These are phyloP conservation scores for Teratosphaeria pseudoeucalypti DNA, from an alignment of 2,329 filamentous ascomycete genomes.

Conservation along the genomic window DNA sequence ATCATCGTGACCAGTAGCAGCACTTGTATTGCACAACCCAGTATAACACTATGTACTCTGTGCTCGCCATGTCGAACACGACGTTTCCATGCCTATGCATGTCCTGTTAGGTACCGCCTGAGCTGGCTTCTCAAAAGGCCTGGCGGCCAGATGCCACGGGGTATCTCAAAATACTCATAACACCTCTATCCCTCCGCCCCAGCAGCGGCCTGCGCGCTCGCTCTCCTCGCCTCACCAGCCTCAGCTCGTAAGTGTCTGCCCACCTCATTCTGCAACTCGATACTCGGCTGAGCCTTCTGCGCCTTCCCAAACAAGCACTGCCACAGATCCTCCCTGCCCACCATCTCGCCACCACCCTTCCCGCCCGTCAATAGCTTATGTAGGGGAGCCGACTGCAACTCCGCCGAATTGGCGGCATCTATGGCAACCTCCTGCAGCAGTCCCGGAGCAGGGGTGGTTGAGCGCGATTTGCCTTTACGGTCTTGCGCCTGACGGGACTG, in stretches of 20 bases:
- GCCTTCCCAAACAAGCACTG: constrained; percentile 66
- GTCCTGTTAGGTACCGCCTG: no score
- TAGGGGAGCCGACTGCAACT: constrained; percentile 64
- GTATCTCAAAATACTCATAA: neutral
- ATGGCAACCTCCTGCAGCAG: constrained; percentile 47
- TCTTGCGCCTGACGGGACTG: constrained; percentile 24
- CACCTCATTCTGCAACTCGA: constrained; percentile 29
- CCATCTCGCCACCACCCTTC: constrained; percentile 65
- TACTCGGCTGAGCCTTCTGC: constrained; percentile 18
- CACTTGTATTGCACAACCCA: no score
- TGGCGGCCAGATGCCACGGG: neutral
- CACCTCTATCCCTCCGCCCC: neutral
- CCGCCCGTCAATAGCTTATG: constrained; percentile 61
- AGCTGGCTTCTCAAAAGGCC: neutral
- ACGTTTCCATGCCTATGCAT: no score
- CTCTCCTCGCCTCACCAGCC: constrained; percentile 36
- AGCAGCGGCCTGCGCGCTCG: neutral
- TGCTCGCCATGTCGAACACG: no score
- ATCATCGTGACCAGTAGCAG: no score
- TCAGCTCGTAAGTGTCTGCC: constrained; percentile 42
- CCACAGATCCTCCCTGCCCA: constrained; percentile 74
- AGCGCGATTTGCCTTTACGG: constrained; percentile 21
- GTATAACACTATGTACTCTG: no score
- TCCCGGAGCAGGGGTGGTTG: constrained; percentile 18
- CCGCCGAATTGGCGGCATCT: constrained; percentile 74